These are phyloP conservation scores for Malassezia pachydermatis DNA, from an alignment of 1,284 basidiomycete genomes.

Conservation along the genomic window DNA sequence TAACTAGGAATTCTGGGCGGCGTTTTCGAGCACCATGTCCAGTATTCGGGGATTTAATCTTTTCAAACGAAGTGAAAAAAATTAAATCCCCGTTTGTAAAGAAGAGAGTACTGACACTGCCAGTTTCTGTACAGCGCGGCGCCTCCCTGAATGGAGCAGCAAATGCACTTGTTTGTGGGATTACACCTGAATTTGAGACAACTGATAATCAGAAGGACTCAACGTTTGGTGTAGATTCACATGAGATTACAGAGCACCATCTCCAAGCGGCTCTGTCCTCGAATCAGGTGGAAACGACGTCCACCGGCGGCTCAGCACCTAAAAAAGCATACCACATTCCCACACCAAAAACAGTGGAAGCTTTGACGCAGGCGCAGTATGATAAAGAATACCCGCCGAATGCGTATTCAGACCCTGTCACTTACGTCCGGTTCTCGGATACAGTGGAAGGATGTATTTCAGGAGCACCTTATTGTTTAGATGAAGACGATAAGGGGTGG, in stretches of 20 bases:
- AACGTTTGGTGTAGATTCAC: slow-evolving; percentile 39
- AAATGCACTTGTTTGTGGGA: slow-evolving; percentile 33
- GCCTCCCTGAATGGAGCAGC: slow-evolving; percentile 31
- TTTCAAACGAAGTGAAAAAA: slow-evolving; percentile 5
- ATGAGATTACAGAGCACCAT: slow-evolving; percentile 44
- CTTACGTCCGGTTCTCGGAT: slow-evolving; percentile 74
- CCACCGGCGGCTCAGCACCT: slow-evolving; percentile 17
- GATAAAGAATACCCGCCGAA: slow-evolving; percentile 35
- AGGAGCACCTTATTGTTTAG: slow-evolving; percentile 77
- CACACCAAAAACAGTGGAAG: slow-evolving; percentile 39
- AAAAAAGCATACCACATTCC: slow-evolving; percentile 45
- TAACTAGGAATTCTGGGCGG: too few relatives aligned
- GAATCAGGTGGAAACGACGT: slow-evolving; percentile 36
- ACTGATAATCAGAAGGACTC: slow-evolving; percentile 37
- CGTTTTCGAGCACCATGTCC: too few relatives aligned
- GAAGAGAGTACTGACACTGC: slow-evolving; percentile 1
- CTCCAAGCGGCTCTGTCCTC: slow-evolving; percentile 46
- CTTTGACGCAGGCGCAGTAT: slow-evolving; percentile 30
- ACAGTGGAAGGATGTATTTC: slow-evolving; percentile 70
- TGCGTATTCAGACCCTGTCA: slow-evolving; percentile 49
- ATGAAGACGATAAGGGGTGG: slow-evolving; percentile 92
- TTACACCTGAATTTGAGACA: slow-evolving; percentile 36
- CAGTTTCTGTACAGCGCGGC: slow-evolving; percentile 37
- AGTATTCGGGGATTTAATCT: slow-evolving; percentile 14
- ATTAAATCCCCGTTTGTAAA: not conserved